Evolutionary conservation across 495 filamentous ascomycete species (phyloP).

Genomic region (Articulospora tetracladia): DNA sequence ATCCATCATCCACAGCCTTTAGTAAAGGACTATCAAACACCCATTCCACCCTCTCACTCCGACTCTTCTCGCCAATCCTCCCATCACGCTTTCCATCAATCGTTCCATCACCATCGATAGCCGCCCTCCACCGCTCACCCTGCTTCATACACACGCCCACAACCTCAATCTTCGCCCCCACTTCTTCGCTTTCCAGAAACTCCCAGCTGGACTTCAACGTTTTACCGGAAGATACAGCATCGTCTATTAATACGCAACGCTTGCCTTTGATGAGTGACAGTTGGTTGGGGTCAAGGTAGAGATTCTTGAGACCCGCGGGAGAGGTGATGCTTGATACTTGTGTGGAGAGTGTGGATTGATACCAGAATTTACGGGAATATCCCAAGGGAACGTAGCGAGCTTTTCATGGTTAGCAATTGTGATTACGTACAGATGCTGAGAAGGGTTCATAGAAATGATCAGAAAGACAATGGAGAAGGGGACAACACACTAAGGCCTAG

Average conservation of each 20-base stretch:
- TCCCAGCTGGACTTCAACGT: constrained; percentile 21
- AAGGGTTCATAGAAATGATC: neutral
- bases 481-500: constrained; percentile 16
- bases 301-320: constrained; percentile 8
- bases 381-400: constrained; percentile 22
- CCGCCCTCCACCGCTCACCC: constrained; percentile 15
- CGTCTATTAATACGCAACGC: constrained; percentile 19
- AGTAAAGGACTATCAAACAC: constrained; percentile 24
- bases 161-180: constrained; percentile 9
- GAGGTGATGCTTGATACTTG: constrained; percentile 22
- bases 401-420: neutral
- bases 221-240: constrained; percentile 21
- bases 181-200: constrained; percentile 18
- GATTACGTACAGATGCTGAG: too few relatives aligned
- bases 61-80: neutral
- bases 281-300: constrained; percentile 22
- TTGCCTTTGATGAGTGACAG: constrained; percentile 15
- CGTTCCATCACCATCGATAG: constrained; percentile 9
- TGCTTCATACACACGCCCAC: constrained; percentile 22
- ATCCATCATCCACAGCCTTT: constrained; percentile 14
- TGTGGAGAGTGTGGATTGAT: constrained; percentile 14
- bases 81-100: too few relatives aligned
- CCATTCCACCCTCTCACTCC: constrained; percentile 14
- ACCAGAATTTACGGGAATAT: constrained; percentile 25
- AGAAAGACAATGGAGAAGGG: neutral